These are phyloP conservation scores for Beauveria caledonica DNA, from an alignment of 2,329 filamentous ascomycete species.

Conservation along the genomic window DNA sequence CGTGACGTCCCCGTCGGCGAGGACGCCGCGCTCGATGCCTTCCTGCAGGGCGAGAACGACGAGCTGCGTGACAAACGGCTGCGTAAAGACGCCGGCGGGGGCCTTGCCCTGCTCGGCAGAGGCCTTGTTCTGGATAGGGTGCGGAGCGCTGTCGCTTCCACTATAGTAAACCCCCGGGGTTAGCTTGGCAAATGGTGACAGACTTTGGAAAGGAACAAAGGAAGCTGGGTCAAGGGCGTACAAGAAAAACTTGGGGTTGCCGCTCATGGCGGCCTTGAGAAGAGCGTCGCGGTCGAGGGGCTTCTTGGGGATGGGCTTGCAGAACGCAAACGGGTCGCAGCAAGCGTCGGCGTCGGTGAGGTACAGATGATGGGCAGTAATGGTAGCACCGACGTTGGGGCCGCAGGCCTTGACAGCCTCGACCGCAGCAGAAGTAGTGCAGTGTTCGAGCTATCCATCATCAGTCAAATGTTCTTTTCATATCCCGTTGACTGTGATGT, in stretches of 20 bases:
- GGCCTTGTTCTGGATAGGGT: conserved; percentile 52
- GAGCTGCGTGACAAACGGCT: conserved; percentile 59
- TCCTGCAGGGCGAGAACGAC: conserved; percentile 56
- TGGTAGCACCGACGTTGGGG: conserved; percentile 67
- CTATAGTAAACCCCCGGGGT: conserved; percentile 20
- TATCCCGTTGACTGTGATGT: too few relatives aligned
- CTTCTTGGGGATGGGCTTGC: conserved; percentile 68
- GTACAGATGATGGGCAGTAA: conserved; percentile 80
- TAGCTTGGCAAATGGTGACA: neutral
- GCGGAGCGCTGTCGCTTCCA: conserved; percentile 57
- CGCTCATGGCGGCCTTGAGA: conserved; percentile 52
- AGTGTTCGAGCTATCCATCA: conserved; percentile 60
- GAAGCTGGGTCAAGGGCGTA: conserved; percentile 21
- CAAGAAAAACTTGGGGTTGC: conserved; percentile 66
- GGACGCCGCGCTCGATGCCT: conserved; percentile 46
- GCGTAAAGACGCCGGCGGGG: conserved; percentile 72
- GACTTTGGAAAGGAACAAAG: neutral
- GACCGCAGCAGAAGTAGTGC: conserved; percentile 74
- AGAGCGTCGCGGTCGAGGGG: conserved; percentile 66
- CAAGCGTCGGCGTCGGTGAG: conserved; percentile 64
- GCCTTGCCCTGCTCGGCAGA: conserved; percentile 39
- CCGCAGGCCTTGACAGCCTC: conserved; percentile 71
- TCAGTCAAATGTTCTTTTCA: neutral
- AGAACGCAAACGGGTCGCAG: conserved; percentile 57
- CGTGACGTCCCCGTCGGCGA: conserved; percentile 44